phyloP scores from a whole-genome alignment of 257 asterid species.

The Agastache rugosa region DNA sequence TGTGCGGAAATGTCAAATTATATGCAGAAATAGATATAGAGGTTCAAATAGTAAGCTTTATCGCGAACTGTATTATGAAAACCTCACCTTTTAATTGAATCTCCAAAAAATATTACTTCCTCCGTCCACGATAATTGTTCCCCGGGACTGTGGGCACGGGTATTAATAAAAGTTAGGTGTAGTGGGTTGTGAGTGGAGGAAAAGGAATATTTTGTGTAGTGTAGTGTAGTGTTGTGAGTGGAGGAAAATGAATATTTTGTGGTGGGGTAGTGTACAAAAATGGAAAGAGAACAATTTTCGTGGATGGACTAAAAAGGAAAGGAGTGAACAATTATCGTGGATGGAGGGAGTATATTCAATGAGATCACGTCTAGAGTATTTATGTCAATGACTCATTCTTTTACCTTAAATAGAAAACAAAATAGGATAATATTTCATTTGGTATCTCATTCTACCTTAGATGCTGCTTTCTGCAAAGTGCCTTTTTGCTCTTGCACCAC shows the following conservation, averaged over 20 bases:
- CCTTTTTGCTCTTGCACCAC: constrained; percentile 10
- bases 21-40: constrained; percentile 20
- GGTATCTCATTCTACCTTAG: constrained; percentile 19
- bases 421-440: not conserved
- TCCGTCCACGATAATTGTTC: too few relatives aligned
- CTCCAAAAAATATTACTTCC: not conserved
- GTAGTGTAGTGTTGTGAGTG: too few relatives aligned
- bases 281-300: too few relatives aligned
- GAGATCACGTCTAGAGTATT: constrained; percentile 17
- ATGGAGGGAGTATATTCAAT: too few relatives aligned
- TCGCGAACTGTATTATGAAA: not conserved
- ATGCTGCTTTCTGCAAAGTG: constrained; percentile 12
- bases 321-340: too few relatives aligned
- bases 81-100: constrained; percentile 11
- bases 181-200: too few relatives aligned
- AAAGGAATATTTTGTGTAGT: too few relatives aligned
- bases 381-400: constrained; percentile 1
- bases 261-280: too few relatives aligned
- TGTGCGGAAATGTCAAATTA: constrained; percentile 24
- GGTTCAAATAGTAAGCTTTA: constrained; percentile 15
- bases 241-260: too few relatives aligned
- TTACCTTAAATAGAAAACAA: constrained; percentile 5
- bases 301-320: too few relatives aligned
- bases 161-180: too few relatives aligned
- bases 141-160: too few relatives aligned